Conservation (phyloP, 192 early-diverging fungal species). For the Entomortierella parvispora region DNA sequence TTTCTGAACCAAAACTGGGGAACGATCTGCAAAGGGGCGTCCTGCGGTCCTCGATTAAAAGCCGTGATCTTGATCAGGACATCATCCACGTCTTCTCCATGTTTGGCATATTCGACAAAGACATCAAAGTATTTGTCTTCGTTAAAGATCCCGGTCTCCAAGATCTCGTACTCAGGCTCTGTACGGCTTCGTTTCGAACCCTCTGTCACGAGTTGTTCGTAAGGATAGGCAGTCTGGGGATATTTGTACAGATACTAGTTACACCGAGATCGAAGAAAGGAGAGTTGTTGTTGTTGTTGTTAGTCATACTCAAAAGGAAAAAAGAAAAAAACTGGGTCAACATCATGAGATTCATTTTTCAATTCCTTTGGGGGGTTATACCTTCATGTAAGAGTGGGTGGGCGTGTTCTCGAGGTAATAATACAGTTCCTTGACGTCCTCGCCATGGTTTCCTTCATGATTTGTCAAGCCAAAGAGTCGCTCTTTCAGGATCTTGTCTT, state of each 20-base stretch:
- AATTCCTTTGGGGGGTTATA: no score
- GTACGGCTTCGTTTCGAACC: conserved; percentile 3
- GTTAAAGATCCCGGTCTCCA: conserved; percentile 43
- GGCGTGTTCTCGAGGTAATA: conserved; percentile 49
- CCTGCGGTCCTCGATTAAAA: conserved; percentile 25
- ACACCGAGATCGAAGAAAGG: background rate
- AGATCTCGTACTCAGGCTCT: conserved; percentile 33
- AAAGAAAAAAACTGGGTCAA: no score
- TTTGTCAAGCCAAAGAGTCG: conserved; percentile 47
- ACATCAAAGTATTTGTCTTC: conserved; percentile 53
- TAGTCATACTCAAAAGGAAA: no score
- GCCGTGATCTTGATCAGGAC: conserved; percentile 49
- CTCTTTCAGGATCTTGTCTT: conserved; percentile 47
- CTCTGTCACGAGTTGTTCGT: conserved; percentile 34
- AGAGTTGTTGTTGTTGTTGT: no score
- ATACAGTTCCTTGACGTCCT: conserved; percentile 52
- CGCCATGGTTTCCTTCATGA: conserved; percentile 51
- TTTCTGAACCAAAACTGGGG: conserved; percentile 50
- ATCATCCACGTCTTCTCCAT: conserved; percentile 37
- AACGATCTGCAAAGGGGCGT: conserved; percentile 31
- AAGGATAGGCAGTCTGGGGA: conserved; percentile 44
- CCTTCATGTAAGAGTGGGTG: conserved; percentile 52
- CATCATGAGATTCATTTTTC: no score
- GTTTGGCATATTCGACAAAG: conserved; percentile 49
- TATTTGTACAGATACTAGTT: conserved; percentile 45